phyloP scores from a whole-genome alignment of 148 eudicot genomes.

The Heliamphora exappendiculata region DNA sequence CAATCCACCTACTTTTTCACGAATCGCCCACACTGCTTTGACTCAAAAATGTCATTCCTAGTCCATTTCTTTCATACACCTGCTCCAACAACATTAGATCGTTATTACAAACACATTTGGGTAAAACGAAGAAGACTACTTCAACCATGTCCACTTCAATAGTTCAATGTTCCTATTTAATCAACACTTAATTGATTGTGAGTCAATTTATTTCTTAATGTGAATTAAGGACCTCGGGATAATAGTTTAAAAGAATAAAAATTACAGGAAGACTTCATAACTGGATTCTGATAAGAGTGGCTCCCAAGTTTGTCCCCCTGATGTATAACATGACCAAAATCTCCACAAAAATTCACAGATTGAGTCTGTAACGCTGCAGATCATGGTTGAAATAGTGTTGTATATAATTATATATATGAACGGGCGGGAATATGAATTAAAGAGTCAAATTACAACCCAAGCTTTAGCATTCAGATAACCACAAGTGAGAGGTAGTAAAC shows the following conservation, averaged over 20 bases:
- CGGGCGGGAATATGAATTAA: no score
- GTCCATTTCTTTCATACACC: not conserved
- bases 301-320: not conserved
- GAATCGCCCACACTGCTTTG: not conserved
- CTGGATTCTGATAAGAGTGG: not conserved
- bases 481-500: not conserved
- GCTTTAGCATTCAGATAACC: not conserved
- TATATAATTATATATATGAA: no score
- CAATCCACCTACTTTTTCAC: not conserved
- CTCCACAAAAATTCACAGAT: no score
- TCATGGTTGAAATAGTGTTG: no score
- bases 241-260: no score
- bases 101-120: not conserved
- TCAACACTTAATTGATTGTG: not conserved
- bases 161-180: not conserved
- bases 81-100: not conserved
- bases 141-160: not conserved
- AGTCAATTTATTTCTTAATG: not conserved
- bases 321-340: no score
- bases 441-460: not conserved
- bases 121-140: not conserved
- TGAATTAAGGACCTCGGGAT: not conserved
- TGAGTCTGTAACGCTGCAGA: no score
- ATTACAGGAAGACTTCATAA: no score
- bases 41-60: not conserved